Percentiles rank a stretch among this genome's conserved stretches.
These are phyloP conservation scores for Epichloe typhina DNA, from an alignment of 2,329 filamentous ascomycete genomes.

Conservation along the genomic window DNA sequence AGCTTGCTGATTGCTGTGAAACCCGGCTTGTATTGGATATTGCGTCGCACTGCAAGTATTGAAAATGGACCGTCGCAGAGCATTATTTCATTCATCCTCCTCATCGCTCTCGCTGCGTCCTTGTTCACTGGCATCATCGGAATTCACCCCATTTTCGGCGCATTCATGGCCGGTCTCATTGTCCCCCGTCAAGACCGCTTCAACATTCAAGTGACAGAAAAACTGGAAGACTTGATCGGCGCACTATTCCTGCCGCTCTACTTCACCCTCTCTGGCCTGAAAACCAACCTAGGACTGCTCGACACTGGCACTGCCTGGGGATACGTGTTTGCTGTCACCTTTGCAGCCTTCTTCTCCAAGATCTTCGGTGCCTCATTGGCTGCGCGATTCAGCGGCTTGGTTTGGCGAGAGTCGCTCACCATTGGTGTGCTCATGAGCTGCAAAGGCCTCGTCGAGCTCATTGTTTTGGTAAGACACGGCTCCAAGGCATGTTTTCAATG, in stretches of 20 bases:
- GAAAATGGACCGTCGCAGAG: constrained; percentile 80
- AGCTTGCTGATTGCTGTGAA: constrained; percentile 62
- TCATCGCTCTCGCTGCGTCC: constrained; percentile 64
- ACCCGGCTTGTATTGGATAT: constrained; percentile 60
- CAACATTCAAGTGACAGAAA: constrained; percentile 81
- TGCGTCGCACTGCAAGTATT: constrained; percentile 62
- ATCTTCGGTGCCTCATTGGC: constrained; percentile 72
- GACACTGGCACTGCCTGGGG: constrained; percentile 75
- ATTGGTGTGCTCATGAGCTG: constrained; percentile 93
- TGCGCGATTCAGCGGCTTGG: constrained; percentile 59
- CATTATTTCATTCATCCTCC: constrained; percentile 68
- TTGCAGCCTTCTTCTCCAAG: constrained; percentile 73
- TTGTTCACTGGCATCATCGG: constrained; percentile 88
- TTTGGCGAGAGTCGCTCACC: constrained; percentile 82
- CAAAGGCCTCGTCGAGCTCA: constrained; percentile 87
- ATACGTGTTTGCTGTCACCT: constrained; percentile 74
- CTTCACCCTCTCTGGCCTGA: constrained; percentile 83
- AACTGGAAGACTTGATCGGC: constrained; percentile 82
- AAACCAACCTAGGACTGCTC: constrained; percentile 74
- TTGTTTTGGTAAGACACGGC: constrained; percentile 58
- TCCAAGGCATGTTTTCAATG: background rate
- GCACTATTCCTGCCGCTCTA: constrained; percentile 81
- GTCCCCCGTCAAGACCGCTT: constrained; percentile 79
- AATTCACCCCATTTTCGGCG: constrained; percentile 88
- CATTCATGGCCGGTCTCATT: constrained; percentile 78